Evolutionary conservation across 805 yeast species (phyloP), one percentile per base, ranked within the genome.

Genomic region (Lachancea kluyveri): DNA sequence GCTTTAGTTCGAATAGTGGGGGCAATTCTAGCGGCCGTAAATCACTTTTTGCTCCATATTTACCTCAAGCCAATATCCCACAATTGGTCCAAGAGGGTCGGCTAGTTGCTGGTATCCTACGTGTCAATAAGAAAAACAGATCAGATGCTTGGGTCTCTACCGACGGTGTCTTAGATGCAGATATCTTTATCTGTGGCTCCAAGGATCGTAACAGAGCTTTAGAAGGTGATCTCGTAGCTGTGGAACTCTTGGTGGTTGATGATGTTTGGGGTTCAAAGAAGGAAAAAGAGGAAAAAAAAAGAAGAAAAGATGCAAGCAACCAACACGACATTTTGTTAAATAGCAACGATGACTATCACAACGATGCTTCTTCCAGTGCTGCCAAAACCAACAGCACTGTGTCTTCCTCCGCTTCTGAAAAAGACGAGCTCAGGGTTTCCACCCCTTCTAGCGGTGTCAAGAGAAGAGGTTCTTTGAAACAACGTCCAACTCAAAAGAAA

Each of bases 81-180:
- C 94, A 79, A 16, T 66, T 92, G 38, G 79, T 92, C 26, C 74
- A 76, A 41, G 96, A 90, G 42, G 97, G 97, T 13, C 74, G 87
- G 42, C 67, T 92, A 32, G 97, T 92, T 6, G 79, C 94, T 3
- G 98, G 98, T 47, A 81, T 80, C 17, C 66, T 92, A 48, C 73
- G 98, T 43, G 98, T 92, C 26, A 92, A 92, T 63, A 88, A 87
- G 60, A 92, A 92, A 60, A 92, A 92, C 57, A 72, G 98, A 48
- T 86, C 96, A 1, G 97, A 92, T 61, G 98, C 98, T 0, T 92
- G 94, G 61, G 97, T 92, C n/a, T 77, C 95, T 5, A 90, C 97
- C 1, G 96, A 88, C 56, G 96, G 96, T 1, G 71, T 88, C 19
- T 70, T 92, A 41, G 98, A 92, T 59, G 94, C 98, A 0, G 98